Conservation (phyloP, 2,329 filamentous ascomycete species). For the Alternaria triticimaculans region DNA sequence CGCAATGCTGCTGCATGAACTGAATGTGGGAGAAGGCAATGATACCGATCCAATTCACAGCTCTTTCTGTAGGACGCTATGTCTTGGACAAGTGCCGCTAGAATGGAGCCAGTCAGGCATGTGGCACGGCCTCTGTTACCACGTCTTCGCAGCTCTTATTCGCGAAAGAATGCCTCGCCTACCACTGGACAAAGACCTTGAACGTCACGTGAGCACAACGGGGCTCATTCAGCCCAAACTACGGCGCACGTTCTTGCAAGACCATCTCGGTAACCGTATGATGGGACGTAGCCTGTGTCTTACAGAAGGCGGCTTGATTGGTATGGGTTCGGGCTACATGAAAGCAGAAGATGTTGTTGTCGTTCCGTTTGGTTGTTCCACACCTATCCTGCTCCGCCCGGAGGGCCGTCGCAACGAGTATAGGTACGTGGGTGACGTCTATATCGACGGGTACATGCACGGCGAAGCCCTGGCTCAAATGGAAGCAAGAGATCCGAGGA, state of each 20-base stretch:
- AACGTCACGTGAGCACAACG: not conserved
- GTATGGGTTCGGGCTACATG: not conserved
- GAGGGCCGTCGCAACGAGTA: not conserved
- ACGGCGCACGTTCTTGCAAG: not conserved
- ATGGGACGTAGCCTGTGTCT: not conserved
- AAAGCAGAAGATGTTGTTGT: not conserved
- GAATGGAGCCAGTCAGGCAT: not conserved
- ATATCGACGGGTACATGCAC: conserved; percentile 3
- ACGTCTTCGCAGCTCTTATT: not conserved
- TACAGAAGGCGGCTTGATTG: not conserved
- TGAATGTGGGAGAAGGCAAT: not conserved
- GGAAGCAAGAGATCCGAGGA: not conserved
- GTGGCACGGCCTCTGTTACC: not conserved
- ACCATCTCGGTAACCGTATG: not conserved
- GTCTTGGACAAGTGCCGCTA: not conserved
- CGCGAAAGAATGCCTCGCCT: not conserved
- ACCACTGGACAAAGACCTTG: not conserved
- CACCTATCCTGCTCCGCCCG: not conserved
- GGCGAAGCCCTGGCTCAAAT: not conserved
- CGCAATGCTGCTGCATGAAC: not conserved
- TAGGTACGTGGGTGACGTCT: not conserved
- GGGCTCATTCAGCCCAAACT: not conserved
- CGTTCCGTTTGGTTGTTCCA: not conserved
- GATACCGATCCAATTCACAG: not conserved
- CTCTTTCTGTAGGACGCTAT: not conserved